Base-by-base conservation (phyloP, 192 early-diverging fungal species). In the Coemansia sp. region DNA sequence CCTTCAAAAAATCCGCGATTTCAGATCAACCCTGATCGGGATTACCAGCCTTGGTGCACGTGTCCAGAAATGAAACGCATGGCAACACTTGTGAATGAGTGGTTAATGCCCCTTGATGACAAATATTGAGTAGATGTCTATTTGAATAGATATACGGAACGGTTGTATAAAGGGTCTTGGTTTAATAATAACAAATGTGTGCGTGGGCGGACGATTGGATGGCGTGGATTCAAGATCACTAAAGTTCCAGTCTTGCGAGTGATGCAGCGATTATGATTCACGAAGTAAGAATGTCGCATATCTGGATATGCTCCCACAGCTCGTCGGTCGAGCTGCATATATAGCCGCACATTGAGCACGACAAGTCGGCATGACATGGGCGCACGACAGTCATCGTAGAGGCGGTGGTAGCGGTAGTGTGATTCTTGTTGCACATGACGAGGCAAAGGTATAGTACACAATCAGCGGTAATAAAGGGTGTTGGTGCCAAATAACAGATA, bases 261-360 rank as follows among this genome's bases (percentile, higher is more conserved):
- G 15, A 38, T 39, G 20, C 34, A 38, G 36, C 55, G 60, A 62
- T 16, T 16, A 6, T n/a, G 27, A 62, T 33, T 62, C 22, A 33
- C 9, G n/a, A 75, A 11, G 64, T 60, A 52, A 83, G 55, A 34
- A 79, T 79, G 47, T 84, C 73, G 76, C 81, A 84, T 16, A 68
- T 71, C 65, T 84, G 81, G 13, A 84, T 41, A 41, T 84, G 81
- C 67, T 79, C 73, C 81, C 81, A 84, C 65, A 84, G 72, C 70
- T 78, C 81, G 40, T 78, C 76, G 70, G 66, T 75, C 29, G 72
- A 67, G 68, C 52, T 66, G 73, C 73, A 78, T 5, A 68, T 15
- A 29, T 75, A 73, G 29, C 81, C 81, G 43, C 81, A 84, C 73
- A 84, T 76, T 15, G 81, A 78, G 70, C 81, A 84, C 31, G 50